A percentile compares a stretch with the other conserved stretches of the same genome.
Evolutionary conservation across 176 grass and related monocot genomes (phyloP).

Genomic region (sorghum (Sorghum bicolor)): Sorghum_bicolor_NCBIv3 NC_012875.2:16178501-16179000

Average conservation of each 20-base stretch:
- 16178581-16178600: constrained; percentile 4
- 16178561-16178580: neutral
- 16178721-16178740: neutral
- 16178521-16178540: neutral
- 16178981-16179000: neutral
- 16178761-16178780: neutral
- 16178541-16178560: neutral
- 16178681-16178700: neutral
- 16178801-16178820: neutral
- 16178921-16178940: neutral
- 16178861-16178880: too few species aligned
- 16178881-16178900: neutral
- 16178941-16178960: neutral
- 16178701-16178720: neutral
- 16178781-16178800: neutral
- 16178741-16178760: neutral
- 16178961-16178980: neutral
- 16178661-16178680: neutral
- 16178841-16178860: neutral
- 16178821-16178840: neutral
- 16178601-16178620: neutral
- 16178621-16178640: neutral
- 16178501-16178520: too few species aligned
- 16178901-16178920: neutral
- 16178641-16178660: neutral